A percentile compares a stretch with the other conserved stretches of the same genome.
These are phyloP conservation scores for Daphne laureola DNA, from an alignment of 441 rosid species.

Conservation along the genomic window DNA sequence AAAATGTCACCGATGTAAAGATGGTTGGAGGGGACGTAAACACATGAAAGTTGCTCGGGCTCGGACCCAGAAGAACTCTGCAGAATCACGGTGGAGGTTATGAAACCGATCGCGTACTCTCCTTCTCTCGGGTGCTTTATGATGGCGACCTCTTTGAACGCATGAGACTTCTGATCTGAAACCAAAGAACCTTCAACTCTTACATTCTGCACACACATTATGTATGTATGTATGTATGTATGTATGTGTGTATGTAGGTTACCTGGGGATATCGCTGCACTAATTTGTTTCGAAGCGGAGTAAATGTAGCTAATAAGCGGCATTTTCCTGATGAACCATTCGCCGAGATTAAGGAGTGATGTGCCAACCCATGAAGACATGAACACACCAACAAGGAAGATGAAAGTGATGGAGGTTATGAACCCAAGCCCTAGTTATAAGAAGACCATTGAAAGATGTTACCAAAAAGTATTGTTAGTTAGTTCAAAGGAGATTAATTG, in stretches of 20 bases:
- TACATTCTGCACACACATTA: not conserved
- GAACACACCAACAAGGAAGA: slow-evolving; percentile 53
- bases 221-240: not conserved
- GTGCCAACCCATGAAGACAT: slow-evolving; percentile 74
- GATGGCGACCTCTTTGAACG: slow-evolving; percentile 71
- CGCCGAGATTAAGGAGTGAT: slow-evolving; percentile 58
- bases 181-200: not conserved
- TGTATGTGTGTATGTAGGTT: not conserved
- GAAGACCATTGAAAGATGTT: not conserved
- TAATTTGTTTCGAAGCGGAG: slow-evolving; percentile 68
- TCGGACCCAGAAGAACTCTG: slow-evolving; percentile 40
- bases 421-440: slow-evolving; percentile 47
- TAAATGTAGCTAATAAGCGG: slow-evolving; percentile 58
- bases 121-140: slow-evolving; percentile 63
- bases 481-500: too few relatives aligned
- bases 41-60: slow-evolving; percentile 43
- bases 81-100: slow-evolving; percentile 51
- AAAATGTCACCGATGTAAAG: slow-evolving; percentile 41
- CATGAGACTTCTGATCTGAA: slow-evolving; percentile 56
- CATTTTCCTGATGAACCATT: slow-evolving; percentile 77
- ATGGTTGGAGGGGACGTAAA: slow-evolving; percentile 41
- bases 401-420: slow-evolving; percentile 56
- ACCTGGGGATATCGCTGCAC: slow-evolving; percentile 72
- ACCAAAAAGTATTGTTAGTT: not conserved
- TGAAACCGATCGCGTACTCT: slow-evolving; percentile 68